Evolutionary conservation across 306 rosid genomes (phyloP), one percentile per base, ranked within the genome.

Genomic region (Acacia confusa): DNA sequence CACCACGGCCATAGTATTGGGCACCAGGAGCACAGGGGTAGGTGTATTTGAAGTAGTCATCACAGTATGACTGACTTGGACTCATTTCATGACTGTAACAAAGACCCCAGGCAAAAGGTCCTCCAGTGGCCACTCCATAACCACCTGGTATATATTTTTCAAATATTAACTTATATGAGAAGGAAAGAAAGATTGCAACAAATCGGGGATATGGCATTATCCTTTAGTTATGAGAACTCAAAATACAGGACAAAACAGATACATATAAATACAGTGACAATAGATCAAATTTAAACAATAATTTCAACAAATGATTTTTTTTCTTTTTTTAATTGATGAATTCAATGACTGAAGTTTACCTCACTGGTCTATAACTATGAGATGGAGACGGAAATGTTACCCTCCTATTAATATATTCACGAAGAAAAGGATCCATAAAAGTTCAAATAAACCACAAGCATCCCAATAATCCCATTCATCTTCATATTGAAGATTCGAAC

Each of bases 11-110:
- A 16, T 88, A 93, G 88, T 95, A 95, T 0, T 88, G 89, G 25
- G 95, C 97, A 64, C 97, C 97, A 50, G 99, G 97, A 79, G 90
- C n/a, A 86, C 99, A 95, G 43, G 99, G 99, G 61, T 91, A 91
- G 9, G 91, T 90, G 16, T 73, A 71, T 78, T 95, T 95, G 94
- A 60, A 93, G 77, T 76, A 91, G n/a, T 95, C 97, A 58, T 95
- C 89, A 57, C 99, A 95, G 84, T 95, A 95, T 64, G 83, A 60
- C 87, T 93, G 99, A 86, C 89, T 90, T 28, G 97, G 99, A 87
- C 99, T 95, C 97, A 95, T 82, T 86, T 95, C 99, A 85, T 79
- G 91, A 86, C 92, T 95, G 86, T 88, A 95, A 85, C 99, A 95
- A 45, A 95, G 95, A 53, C 99, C 99, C 92, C 92, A 95, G 14